Conservation (phyloP, 225 moss, liverwort and hornwort genomes). For the Anthoceros angustus region DNA sequence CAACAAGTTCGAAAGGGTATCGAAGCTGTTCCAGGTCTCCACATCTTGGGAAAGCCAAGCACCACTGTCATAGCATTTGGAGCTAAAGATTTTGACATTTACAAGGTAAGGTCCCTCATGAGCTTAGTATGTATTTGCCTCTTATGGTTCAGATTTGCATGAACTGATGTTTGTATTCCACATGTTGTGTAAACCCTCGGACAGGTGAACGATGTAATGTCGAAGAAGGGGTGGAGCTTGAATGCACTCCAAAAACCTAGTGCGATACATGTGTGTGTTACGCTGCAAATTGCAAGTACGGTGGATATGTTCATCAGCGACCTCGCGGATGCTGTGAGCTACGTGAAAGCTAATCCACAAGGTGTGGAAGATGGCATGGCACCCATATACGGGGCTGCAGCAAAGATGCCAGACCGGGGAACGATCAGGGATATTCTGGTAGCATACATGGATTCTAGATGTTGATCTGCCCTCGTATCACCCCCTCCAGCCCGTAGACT, state of each 20-base stretch:
- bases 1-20: slow-evolving; percentile 64
- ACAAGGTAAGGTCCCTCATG: slow-evolving; percentile 32
- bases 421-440: slow-evolving; percentile 76
- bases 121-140: neutral
- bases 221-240: slow-evolving; percentile 78
- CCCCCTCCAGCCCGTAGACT: too few species aligned
- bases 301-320: slow-evolving; percentile 63
- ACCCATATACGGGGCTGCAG: slow-evolving; percentile 90
- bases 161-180: neutral
- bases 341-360: slow-evolving; percentile 69
- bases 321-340: slow-evolving; percentile 43
- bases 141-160: too few species aligned
- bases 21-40: slow-evolving; percentile 47
- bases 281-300: slow-evolving; percentile 66
- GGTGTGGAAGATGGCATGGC: slow-evolving; percentile 96
- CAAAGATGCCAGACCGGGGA: slow-evolving; percentile 89
- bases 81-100: slow-evolving; percentile 66
- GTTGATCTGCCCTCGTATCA: slow-evolving; percentile 16
- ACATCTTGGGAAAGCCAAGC: slow-evolving; percentile 74
- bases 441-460: slow-evolving; percentile 84
- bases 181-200: neutral
- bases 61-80: slow-evolving; percentile 89
- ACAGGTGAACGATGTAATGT: slow-evolving; percentile 60
- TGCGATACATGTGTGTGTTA: slow-evolving; percentile 92
- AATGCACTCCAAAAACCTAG: slow-evolving; percentile 94